Percentiles rank a stretch among this genome's conserved stretches.
phyloP scores from a whole-genome alignment of 768 basidiomycete species.

The Fomitopsis pulvina region DNA sequence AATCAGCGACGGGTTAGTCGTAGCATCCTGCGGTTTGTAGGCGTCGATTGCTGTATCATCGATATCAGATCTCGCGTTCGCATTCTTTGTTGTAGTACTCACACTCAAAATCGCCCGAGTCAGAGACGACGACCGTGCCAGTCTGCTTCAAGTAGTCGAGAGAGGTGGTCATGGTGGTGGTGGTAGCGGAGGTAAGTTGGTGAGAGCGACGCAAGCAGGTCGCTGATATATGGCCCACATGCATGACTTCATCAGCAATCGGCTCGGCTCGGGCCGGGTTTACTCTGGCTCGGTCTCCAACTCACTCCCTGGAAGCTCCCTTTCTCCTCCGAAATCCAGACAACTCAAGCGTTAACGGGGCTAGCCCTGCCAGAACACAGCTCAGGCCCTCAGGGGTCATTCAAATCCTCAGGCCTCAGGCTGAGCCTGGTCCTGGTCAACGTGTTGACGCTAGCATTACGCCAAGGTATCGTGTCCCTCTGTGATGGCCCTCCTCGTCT shows the following conservation, averaged over 20 bases:
- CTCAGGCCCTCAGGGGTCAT: background rate
- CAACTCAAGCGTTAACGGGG: background rate
- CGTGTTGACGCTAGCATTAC: too few species aligned
- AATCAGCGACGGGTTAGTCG: slow-evolving; percentile 95
- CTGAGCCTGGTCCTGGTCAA: too few species aligned
- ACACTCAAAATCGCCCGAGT: slow-evolving; percentile 95
- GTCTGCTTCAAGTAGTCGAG: slow-evolving; percentile 83
- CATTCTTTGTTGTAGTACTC: slow-evolving; percentile 16
- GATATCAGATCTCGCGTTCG: slow-evolving; percentile 12
- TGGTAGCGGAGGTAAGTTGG: background rate
- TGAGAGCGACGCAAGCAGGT: background rate
- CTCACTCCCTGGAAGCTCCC: background rate
- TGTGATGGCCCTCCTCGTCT: too few species aligned
- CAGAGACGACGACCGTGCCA: slow-evolving; percentile 94
- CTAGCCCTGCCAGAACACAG: background rate
- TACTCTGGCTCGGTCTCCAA: background rate
- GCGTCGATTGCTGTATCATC: slow-evolving; percentile 72
- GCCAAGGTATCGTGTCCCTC: too few species aligned
- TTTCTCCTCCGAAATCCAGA: background rate
- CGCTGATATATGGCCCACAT: background rate
- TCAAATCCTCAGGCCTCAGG: background rate
- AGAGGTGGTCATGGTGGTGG: slow-evolving; percentile 59
- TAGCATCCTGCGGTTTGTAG: slow-evolving; percentile 98
- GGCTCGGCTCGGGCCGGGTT: slow-evolving; percentile 3
- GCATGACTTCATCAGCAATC: background rate